Base-by-base conservation (phyloP, 176 grass and related monocot species). In the Rhynchospora tenuis region DNA sequence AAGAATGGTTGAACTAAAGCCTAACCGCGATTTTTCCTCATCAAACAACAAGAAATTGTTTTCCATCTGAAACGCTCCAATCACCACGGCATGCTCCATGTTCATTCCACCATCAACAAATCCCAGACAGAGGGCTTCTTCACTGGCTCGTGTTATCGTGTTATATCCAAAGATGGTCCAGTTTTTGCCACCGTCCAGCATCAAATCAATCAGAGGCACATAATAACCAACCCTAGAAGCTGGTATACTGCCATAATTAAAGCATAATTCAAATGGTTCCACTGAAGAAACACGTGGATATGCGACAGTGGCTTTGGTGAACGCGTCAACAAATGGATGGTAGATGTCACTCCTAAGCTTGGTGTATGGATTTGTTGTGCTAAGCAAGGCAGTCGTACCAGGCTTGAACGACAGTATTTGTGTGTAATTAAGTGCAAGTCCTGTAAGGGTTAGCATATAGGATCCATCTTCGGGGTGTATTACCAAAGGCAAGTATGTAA, bases 31-130 rank as follows among this genome's bases (percentile, higher is more conserved):
- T 82, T 81, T 91, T 17, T 85, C 86, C 67, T 71, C 38, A 60
- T 93, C 91, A 78, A 93, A 90, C 86, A 81, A 47, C 45, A 90
- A 64, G 43, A 93, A 45, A 71, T 78, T 78, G 56, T 88, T 80
- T 83, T 91, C 89, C 84, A 91, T 81, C 79, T 89, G 91, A 66
- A 83, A 85, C 0, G 81, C 89, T 43, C 91, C 81, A 11, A 93
- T 4, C n/a, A 88, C 11, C 71, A 68, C 17, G 42, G 83, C 91
- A 57, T 85, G 86, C 69, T 86, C 82, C 1, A 75, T 29, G 5
- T 14, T 79, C 63, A 62, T 4, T 10, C 79, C 86, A 1, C 78
- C 89, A 42, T 86, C 80, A n/a, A 81, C 72, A 77, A 89, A 86
- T 0, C 73, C 86, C 2, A 86, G 33, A 76, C 90, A 91, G 46